phyloP scores from a whole-genome alignment of 495 filamentous ascomycete species.

The Penicillium cataractarum region DNA sequence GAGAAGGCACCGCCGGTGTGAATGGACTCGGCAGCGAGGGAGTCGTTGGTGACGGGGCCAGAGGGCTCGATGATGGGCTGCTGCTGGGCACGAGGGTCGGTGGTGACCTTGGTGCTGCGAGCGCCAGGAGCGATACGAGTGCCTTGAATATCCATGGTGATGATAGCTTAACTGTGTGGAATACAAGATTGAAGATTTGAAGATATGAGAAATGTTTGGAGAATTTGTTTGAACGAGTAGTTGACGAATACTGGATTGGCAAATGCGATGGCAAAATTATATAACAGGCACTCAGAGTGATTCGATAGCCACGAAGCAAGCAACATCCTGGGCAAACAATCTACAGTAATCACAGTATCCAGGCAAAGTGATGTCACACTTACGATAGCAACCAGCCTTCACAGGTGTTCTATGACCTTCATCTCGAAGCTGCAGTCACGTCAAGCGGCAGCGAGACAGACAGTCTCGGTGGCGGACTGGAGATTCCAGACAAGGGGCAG shows the following conservation, averaged over 20 bases:
- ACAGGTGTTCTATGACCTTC: slow-evolving; percentile 12
- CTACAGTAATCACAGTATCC: background rate
- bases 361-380: slow-evolving; percentile 43
- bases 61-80: slow-evolving; percentile 55
- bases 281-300: background rate
- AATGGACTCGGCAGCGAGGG: slow-evolving; percentile 66
- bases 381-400: slow-evolving; percentile 24
- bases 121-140: slow-evolving; percentile 41
- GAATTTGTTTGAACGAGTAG: background rate
- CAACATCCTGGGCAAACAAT: background rate
- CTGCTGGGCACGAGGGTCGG: slow-evolving; percentile 48
- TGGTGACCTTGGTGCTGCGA: slow-evolving; percentile 53
- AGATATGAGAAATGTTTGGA: background rate
- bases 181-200: background rate
- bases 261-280: slow-evolving; percentile 1
- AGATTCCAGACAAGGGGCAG: slow-evolving; percentile 21
- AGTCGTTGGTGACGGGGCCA: slow-evolving; percentile 63
- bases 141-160: slow-evolving; percentile 54
- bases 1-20: slow-evolving; percentile 54
- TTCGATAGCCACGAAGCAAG: background rate
- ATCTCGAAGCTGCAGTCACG: slow-evolving; percentile 22
- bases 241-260: slow-evolving; percentile 1
- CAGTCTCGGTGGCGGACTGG: slow-evolving; percentile 26
- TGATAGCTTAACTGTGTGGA: slow-evolving; percentile 12
- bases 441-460: slow-evolving; percentile 25